These are phyloP conservation scores for Ormosia emarginata DNA, from an alignment of 306 rosid species.

Conservation along the genomic window DNA sequence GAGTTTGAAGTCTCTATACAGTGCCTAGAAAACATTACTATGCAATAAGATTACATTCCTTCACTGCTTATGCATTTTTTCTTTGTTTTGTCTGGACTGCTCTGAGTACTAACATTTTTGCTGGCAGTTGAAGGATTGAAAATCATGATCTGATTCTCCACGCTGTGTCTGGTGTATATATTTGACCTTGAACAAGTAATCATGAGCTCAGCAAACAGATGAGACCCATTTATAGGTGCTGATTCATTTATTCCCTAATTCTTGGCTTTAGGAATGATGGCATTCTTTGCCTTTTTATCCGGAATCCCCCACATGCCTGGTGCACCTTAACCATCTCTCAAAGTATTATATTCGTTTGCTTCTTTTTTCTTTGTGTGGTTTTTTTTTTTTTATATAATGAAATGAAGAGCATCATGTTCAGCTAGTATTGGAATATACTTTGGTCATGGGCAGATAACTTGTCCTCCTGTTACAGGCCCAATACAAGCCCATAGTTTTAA, in stretches of 20 bases:
- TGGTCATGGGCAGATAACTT: background rate
- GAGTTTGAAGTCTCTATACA: background rate
- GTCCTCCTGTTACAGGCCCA: background rate
- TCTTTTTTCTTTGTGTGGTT: background rate
- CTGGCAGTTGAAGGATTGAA: conserved; percentile 33
- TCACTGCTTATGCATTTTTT: background rate
- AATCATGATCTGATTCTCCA: conserved; percentile 36
- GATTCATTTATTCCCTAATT: conserved; percentile 29
- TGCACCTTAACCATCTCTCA: conserved; percentile 23
- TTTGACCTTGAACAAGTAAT: conserved; percentile 30
- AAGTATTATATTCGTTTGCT: conserved; percentile 15
- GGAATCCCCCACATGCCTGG: conserved; percentile 37
- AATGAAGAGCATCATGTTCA: background rate
- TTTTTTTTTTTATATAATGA: background rate
- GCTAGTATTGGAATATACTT: background rate
- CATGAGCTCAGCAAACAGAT: conserved; percentile 30
- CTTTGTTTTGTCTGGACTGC: conserved; percentile 23
- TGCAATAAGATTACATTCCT: background rate
- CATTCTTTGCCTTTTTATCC: conserved; percentile 41
- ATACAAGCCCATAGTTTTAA: background rate
- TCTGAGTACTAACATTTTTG: conserved; percentile 15
- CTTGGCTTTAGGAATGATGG: conserved; percentile 39
- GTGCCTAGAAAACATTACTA: background rate
- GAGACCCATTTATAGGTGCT: conserved; percentile 41
- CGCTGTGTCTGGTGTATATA: conserved; percentile 24